Percentiles rank a stretch among this genome's conserved stretches.
These are phyloP conservation scores for Iodosphaeria phyllophila DNA, from an alignment of 2,329 filamentous ascomycete genomes.

Conservation along the genomic window DNA sequence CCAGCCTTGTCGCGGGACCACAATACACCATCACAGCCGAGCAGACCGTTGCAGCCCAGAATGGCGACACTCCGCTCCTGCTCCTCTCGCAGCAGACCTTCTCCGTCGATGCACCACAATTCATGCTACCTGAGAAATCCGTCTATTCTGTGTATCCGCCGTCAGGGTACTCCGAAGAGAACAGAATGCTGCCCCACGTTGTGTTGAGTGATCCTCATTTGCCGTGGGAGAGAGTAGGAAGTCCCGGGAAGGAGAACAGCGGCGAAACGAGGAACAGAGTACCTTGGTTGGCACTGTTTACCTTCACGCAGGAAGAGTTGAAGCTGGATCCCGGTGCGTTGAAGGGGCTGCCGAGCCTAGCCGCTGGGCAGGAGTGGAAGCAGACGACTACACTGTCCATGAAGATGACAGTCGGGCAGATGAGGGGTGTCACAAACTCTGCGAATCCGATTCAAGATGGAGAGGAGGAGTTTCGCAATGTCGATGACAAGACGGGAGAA, in stretches of 20 bases:
- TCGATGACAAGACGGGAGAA: slow-evolving; percentile 4
- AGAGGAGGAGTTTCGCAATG: too few species aligned
- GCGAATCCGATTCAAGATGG: too few species aligned
- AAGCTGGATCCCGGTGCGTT: slow-evolving; percentile 4
- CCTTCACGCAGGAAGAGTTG: slow-evolving; percentile 20
- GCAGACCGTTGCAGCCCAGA: not conserved
- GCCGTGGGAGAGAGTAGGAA: slow-evolving; percentile 20
- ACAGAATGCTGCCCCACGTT: slow-evolving; percentile 20
- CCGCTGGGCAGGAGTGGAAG: too few species aligned
- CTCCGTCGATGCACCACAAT: slow-evolving; percentile 17
- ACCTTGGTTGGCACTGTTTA: slow-evolving; percentile 21
- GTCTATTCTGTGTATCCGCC: slow-evolving; percentile 22
- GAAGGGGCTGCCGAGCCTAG: too few species aligned
- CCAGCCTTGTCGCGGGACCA: slow-evolving; percentile 5
- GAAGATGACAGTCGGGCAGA: slow-evolving; percentile 8
- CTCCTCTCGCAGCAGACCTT: slow-evolving; percentile 12
- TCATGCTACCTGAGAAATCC: slow-evolving; percentile 12
- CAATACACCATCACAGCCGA: slow-evolving; percentile 3
- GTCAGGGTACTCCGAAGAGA: slow-evolving; percentile 15
- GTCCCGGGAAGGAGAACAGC: slow-evolving; percentile 1
- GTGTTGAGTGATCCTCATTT: slow-evolving; percentile 22
- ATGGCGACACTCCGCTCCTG: slow-evolving; percentile 1
- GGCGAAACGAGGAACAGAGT: slow-evolving; percentile 4
- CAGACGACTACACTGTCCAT: slow-evolving; percentile 6
- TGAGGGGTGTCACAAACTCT: too few species aligned